phyloP scores from a whole-genome alignment of 2,329 filamentous ascomycete genomes.

The Fusarium lateritium region DNA sequence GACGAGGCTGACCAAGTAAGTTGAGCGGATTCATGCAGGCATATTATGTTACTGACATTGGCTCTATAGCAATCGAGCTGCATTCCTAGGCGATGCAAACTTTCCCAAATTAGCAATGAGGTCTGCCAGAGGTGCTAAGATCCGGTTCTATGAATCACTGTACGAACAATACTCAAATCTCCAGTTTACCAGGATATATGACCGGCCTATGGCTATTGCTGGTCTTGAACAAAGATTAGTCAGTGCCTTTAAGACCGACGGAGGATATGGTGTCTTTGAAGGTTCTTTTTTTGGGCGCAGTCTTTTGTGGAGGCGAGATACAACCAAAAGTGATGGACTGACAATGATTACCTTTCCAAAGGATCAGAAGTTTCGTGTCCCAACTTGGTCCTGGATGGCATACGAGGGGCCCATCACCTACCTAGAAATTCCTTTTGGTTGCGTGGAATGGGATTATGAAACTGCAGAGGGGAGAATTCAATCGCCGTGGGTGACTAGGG shows the following conservation, averaged over 20 bases:
- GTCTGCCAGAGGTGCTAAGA: conserved; percentile 27
- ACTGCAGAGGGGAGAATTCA: conserved; percentile 1
- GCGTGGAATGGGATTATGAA: conserved; percentile 24
- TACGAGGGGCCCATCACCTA: conserved; percentile 52
- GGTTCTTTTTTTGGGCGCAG: conserved; percentile 27
- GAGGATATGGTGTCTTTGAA: conserved; percentile 42
- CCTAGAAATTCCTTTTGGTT: conserved; percentile 42
- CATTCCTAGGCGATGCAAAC: conserved; percentile 40
- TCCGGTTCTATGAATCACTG: conserved; percentile 33
- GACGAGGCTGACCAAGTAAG: conserved; percentile 34
- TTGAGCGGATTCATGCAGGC: not conserved
- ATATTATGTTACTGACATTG: not conserved
- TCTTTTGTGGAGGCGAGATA: conserved; percentile 35
- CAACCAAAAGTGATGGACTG: not conserved
- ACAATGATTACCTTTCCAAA: conserved; percentile 14
- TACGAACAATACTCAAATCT: conserved; percentile 40
- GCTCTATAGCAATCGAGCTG: conserved; percentile 10
- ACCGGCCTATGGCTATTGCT: conserved; percentile 40
- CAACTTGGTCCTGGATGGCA: conserved; percentile 57
- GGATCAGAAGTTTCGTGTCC: conserved; percentile 29
- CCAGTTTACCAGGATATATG: conserved; percentile 20
- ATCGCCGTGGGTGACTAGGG: conserved; percentile 22
- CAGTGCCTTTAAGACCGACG: conserved; percentile 22
- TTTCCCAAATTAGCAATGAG: conserved; percentile 25
- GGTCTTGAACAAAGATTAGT: conserved; percentile 35